Conservation (phyloP, 768 basidiomycete genomes). For the Guyanaporus albipodus region DNA sequence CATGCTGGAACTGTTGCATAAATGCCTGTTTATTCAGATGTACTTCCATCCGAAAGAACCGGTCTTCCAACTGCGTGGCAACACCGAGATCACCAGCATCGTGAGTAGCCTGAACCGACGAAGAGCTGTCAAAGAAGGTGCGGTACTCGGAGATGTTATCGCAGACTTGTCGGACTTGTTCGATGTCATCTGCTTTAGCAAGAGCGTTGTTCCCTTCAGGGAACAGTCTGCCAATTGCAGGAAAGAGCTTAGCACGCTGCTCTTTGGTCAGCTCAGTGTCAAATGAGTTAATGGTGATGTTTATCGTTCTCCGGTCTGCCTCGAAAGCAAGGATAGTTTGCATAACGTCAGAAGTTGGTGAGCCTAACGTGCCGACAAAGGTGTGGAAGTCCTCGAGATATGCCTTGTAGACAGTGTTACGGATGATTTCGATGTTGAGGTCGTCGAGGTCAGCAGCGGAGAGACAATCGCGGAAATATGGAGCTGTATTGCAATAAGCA, state of each 20-base stretch:
- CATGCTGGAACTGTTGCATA: conserved; percentile 95
- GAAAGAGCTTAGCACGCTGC: conserved; percentile 90
- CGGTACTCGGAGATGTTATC: conserved; percentile 90
- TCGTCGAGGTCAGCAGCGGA: conserved; percentile 96
- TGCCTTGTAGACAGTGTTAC: conserved; percentile 97
- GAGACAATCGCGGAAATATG: conserved; percentile 95
- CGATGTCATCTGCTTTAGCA: conserved; percentile 91
- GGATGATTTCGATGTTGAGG: conserved; percentile 99
- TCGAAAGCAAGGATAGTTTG: conserved; percentile 89
- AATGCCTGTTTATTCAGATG: conserved; percentile 92
- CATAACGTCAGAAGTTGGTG: conserved; percentile 91
- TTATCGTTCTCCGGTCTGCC: conserved; percentile 94
- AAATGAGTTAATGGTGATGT: conserved; percentile 99
- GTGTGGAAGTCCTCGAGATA: conserved; percentile 97
- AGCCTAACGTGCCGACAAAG: conserved; percentile 74
- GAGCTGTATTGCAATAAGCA: conserved; percentile 44
- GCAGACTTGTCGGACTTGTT: conserved; percentile 83
- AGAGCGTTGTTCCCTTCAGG: conserved; percentile 95
- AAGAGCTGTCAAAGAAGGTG: conserved; percentile 73
- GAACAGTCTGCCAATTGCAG: conserved; percentile 87
- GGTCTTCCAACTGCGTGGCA: conserved; percentile 79
- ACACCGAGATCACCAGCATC: conserved; percentile 43
- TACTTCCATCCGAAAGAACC: conserved; percentile 93
- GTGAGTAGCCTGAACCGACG: conserved; percentile 30
- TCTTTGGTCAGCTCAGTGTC: conserved; percentile 94